Percentiles rank a stretch among this genome's conserved stretches.
Evolutionary conservation across 805 yeast genomes (phyloP).

Genomic region (Yarrowia sp.): DNA sequence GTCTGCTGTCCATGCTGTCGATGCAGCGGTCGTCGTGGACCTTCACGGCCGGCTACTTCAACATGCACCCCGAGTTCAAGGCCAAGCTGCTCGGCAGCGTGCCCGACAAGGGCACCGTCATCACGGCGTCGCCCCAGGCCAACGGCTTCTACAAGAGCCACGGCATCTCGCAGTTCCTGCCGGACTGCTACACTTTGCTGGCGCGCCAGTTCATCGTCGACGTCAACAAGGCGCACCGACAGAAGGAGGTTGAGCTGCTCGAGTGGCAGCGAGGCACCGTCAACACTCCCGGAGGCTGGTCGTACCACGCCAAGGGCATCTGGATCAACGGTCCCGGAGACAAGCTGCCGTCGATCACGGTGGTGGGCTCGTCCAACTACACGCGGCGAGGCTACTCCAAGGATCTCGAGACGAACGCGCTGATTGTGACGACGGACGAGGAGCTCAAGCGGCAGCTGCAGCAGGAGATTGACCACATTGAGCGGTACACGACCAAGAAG

Average conservation of each 20-base stretch:
- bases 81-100: slow-evolving; percentile 54
- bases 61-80: slow-evolving; percentile 75
- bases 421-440: slow-evolving; percentile 68
- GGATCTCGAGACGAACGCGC: slow-evolving; percentile 85
- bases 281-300: slow-evolving; percentile 84
- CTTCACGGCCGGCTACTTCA: slow-evolving; percentile 95
- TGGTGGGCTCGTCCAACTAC: slow-evolving; percentile 90
- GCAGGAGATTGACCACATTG: slow-evolving; percentile 61
- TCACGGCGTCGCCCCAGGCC: slow-evolving; percentile 91
- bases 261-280: slow-evolving; percentile 84
- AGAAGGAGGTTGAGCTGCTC: slow-evolving; percentile 53
- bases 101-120: slow-evolving; percentile 60
- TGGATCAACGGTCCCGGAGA: slow-evolving; percentile 71
- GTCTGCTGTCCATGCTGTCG: slow-evolving; percentile 57
- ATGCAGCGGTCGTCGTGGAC: slow-evolving; percentile 65
- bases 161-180: slow-evolving; percentile 78
- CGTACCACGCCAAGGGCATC: slow-evolving; percentile 95
- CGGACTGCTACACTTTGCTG: slow-evolving; percentile 79
- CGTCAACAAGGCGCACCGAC: slow-evolving; percentile 40
- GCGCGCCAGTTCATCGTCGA: slow-evolving; percentile 65
- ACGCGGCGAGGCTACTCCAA: slow-evolving; percentile 83
- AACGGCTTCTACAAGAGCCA: slow-evolving; percentile 86
- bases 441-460: slow-evolving; percentile 56
- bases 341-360: slow-evolving; percentile 63
- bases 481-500: slow-evolving; percentile 52